A percentile compares a stretch with the other conserved stretches of the same genome.
phyloP scores from a whole-genome alignment of 768 basidiomycete genomes.

The Candolleomyces aberdarensis region DNA sequence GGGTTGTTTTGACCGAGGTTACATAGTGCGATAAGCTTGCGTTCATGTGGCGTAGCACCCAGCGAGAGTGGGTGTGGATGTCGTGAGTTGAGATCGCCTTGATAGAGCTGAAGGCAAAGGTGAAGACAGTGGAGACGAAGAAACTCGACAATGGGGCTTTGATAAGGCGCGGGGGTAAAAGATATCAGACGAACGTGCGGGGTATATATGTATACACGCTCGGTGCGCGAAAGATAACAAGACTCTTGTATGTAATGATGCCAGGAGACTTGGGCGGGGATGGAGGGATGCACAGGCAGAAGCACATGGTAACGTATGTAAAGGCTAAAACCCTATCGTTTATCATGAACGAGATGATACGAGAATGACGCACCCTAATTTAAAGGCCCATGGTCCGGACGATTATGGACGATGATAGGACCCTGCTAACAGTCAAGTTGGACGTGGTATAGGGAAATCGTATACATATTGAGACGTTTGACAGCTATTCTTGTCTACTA shows the following conservation, averaged over 20 bases:
- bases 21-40: no score
- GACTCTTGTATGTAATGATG: background rate
- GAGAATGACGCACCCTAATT: background rate
- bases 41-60: no score
- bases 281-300: background rate
- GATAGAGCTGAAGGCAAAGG: background rate
- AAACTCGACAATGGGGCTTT: background rate
- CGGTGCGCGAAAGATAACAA: background rate
- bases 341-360: background rate
- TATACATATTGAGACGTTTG: no score
- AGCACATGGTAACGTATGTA: background rate
- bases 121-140: background rate
- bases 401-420: no score
- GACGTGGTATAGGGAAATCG: no score
- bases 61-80: no score
- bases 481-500: no score
- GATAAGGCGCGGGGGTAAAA: background rate
- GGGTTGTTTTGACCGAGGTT: no score
- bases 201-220: background rate
- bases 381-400: background rate
- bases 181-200: background rate
- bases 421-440: no score
- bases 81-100: no score
- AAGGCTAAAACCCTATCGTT: constrained; percentile 8
- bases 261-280: no score